Conservation (phyloP, 441 rosid genomes). For the Erodium chrysanthum region DNA sequence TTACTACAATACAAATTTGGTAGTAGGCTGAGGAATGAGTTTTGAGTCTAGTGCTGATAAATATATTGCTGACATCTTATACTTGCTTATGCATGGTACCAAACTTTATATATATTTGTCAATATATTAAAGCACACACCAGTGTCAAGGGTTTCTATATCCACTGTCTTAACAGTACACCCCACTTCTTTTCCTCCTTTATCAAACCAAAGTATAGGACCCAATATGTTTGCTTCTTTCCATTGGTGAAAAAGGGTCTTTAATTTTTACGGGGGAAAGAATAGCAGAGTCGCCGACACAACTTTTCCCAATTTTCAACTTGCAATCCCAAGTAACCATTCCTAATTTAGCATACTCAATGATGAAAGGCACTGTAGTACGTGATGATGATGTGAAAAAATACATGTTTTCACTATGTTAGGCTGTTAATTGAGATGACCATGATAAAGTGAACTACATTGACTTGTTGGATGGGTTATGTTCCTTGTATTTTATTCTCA, state of each 20-base stretch:
- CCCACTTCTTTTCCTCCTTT: conserved; percentile 23
- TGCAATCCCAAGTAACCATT: background rate
- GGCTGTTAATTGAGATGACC: background rate
- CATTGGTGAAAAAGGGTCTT: background rate
- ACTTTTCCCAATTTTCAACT: background rate
- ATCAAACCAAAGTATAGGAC: background rate
- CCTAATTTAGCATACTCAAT: conserved; percentile 10
- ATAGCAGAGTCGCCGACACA: background rate
- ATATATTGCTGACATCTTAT: background rate
- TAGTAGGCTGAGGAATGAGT: no score
- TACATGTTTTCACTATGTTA: background rate
- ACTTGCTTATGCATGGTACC: background rate
- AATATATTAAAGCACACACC: conserved; percentile 3
- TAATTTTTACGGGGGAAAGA: no score
- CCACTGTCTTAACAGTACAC: conserved; percentile 20
- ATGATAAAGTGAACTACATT: background rate
- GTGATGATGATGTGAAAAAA: background rate
- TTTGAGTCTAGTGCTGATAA: background rate
- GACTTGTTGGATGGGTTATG: background rate
- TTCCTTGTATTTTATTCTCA: background rate
- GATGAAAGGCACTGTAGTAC: background rate
- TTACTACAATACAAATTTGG: no score
- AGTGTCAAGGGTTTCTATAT: background rate
- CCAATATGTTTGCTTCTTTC: conserved; percentile 11
- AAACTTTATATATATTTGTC: background rate